These are phyloP conservation scores for Fusarium sp. DNA, from an alignment of 2,329 filamentous ascomycete genomes.

Conservation along the genomic window DNA sequence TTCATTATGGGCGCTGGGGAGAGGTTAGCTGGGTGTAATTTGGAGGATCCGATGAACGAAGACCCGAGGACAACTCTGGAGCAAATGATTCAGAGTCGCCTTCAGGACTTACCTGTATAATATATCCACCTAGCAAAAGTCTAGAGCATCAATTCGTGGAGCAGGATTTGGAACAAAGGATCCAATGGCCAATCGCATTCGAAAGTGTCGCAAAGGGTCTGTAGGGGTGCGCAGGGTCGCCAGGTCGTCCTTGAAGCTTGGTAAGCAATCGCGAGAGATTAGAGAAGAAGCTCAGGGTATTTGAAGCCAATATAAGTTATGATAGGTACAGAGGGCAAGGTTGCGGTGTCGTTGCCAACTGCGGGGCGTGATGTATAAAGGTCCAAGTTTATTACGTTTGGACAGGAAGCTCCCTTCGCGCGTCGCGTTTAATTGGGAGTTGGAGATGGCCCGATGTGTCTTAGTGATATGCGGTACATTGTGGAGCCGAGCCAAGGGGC, in stretches of 20 bases:
- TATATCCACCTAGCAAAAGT: not conserved
- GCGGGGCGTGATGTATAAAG: slow-evolving; percentile 21
- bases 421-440: slow-evolving; percentile 17
- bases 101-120: not conserved
- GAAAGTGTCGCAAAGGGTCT: slow-evolving; percentile 10
- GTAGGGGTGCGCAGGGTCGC: not conserved
- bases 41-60: not conserved
- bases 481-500: not conserved
- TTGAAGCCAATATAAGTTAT: not conserved
- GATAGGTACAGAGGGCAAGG: not conserved
- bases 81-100: not conserved
- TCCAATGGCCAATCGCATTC: not conserved
- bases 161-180: not conserved
- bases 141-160: not conserved
- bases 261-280: not conserved
- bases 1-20: slow-evolving; percentile 16
- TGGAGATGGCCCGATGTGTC: not conserved
- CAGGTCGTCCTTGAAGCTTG: not conserved
- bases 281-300: not conserved
- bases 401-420: slow-evolving; percentile 15
- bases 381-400: slow-evolving; percentile 16
- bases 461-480: not conserved
- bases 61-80: not conserved
- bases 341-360: slow-evolving; percentile 1
- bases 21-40: not conserved